Evolutionary conservation across 768 basidiomycete genomes (phyloP).

Genomic region (Kwoniella dejecticola): DNA sequence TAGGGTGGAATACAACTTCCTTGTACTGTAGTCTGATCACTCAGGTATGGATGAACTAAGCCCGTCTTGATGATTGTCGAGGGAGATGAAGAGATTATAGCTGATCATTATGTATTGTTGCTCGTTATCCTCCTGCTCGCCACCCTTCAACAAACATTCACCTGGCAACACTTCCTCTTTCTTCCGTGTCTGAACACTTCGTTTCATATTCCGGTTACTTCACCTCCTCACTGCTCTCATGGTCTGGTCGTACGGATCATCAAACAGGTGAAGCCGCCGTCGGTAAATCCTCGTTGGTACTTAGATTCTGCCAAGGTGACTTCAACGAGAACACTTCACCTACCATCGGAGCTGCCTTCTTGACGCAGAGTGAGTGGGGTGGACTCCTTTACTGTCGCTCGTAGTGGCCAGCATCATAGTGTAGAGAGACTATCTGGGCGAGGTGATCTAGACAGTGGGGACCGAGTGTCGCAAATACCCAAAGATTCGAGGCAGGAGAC

Average conservation of each 20-base stretch:
- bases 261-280: conserved; percentile 90
- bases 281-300: conserved; percentile 96
- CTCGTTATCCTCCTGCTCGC: neutral
- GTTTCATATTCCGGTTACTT: neutral
- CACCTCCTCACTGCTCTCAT: neutral
- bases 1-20: neutral
- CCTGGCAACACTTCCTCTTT: neutral
- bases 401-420: no score
- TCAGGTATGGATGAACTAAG: no score
- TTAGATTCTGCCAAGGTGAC: conserved; percentile 96
- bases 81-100: no score
- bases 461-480: no score
- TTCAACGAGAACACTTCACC: conserved; percentile 99
- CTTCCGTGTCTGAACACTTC: neutral
- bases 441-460: no score
- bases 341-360: conserved; percentile 92
- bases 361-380: conserved; percentile 50
- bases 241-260: no score
- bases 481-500: no score
- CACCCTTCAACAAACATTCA: neutral
- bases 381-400: neutral
- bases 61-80: no score
- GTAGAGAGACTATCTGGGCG: no score
- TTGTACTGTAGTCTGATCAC: no score
- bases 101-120: conserved; percentile 1